Evolutionary conservation across 2,329 filamentous ascomycete species (phyloP).

Genomic region (Colletotrichum ledebouriae): DNA sequence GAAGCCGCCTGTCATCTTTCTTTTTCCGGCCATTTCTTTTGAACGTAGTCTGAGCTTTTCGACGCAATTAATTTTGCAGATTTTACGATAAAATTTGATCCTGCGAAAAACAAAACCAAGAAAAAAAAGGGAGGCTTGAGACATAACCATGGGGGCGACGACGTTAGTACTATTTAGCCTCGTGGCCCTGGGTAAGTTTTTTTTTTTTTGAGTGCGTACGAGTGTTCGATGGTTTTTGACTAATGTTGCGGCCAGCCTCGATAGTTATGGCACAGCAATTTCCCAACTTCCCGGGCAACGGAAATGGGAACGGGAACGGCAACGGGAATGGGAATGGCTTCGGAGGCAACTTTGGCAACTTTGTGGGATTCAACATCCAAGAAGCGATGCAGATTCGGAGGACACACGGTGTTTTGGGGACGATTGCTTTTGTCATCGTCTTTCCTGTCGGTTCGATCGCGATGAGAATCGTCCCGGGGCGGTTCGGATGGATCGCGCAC

Average conservation of each 20-base stretch:
- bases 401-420: constrained; percentile 58
- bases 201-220: too few species aligned
- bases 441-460: constrained; percentile 61
- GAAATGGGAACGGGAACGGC: constrained; percentile 29
- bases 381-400: constrained; percentile 50
- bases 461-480: constrained; percentile 55
- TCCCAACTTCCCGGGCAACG: constrained; percentile 30
- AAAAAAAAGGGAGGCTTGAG: not conserved
- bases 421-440: constrained; percentile 56
- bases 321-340: constrained; percentile 32
- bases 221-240: not conserved
- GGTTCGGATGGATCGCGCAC: constrained; percentile 55
- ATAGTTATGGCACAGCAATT: constrained; percentile 33
- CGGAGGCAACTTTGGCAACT: constrained; percentile 37
- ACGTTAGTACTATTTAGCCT: constrained; percentile 23
- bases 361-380: constrained; percentile 48
- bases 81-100: not conserved
- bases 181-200: constrained; percentile 20
- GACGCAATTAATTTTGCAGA: not conserved
- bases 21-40: not conserved
- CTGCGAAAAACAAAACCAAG: not conserved
- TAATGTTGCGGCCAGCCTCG: constrained; percentile 15
- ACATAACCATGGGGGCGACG: constrained; percentile 26
- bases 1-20: constrained; percentile 1
- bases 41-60: constrained; percentile 14